Percentiles rank a stretch among this genome's conserved stretches.
These are phyloP conservation scores for Pythium apleroticum DNA, from an alignment of 352 stramenopile genomes.

Conservation along the genomic window DNA sequence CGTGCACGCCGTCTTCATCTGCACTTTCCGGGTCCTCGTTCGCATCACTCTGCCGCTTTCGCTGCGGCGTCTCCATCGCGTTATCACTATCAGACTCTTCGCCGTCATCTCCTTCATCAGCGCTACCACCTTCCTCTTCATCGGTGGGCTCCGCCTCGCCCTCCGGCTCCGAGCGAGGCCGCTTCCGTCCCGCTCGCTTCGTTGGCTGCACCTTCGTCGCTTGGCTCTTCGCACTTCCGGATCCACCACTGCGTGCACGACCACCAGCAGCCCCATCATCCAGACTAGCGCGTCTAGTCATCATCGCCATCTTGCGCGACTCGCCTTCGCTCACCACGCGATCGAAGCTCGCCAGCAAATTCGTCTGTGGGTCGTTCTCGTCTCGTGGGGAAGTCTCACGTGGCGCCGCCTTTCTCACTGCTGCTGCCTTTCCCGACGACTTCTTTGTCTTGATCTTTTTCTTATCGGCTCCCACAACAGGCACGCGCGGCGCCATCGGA, in stretches of 20 bases:
- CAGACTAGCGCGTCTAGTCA: not conserved
- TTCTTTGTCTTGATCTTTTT: slow-evolving; percentile 1
- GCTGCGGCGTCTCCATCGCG: slow-evolving; percentile 15
- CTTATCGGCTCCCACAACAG: not conserved
- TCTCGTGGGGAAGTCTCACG: not conserved
- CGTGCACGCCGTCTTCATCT: slow-evolving; percentile 11
- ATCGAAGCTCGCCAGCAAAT: slow-evolving; percentile 18
- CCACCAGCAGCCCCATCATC: not conserved
- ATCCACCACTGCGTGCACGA: too few relatives aligned
- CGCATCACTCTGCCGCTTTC: not conserved
- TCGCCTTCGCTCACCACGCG: slow-evolving; percentile 18
- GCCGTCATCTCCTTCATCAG: not conserved
- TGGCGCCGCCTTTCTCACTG: not conserved
- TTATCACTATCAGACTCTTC: slow-evolving; percentile 7
- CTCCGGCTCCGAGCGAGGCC: slow-evolving; percentile 3
- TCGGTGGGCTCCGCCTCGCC: slow-evolving; percentile 8
- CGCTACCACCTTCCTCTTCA: not conserved
- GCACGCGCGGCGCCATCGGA: not conserved
- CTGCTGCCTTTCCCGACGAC: not conserved
- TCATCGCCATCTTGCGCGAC: slow-evolving; percentile 6
- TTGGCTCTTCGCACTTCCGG: not conserved
- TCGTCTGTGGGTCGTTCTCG: not conserved
- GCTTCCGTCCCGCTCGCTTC: slow-evolving; percentile 9
- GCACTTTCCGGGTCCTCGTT: not conserved
- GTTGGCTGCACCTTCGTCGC: not conserved